Evolutionary conservation across 2,329 filamentous ascomycete genomes (phyloP).

Genomic region (Fusarium burgessii): DNA sequence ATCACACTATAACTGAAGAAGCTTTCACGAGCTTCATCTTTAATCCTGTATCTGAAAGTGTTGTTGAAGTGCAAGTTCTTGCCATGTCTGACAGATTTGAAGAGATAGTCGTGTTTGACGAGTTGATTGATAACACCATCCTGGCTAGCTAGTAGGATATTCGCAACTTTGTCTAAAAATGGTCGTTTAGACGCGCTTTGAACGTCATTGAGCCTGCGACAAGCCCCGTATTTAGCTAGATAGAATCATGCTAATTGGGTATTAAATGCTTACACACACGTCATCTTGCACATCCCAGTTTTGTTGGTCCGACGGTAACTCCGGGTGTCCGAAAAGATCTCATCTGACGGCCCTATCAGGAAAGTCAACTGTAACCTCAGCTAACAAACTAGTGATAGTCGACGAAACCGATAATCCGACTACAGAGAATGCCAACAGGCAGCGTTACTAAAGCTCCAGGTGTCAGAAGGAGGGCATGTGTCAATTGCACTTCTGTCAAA

Average conservation of each 20-base stretch:
- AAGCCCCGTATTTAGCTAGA: background rate
- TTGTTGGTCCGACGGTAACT: slow-evolving; percentile 18
- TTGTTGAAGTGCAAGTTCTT: background rate
- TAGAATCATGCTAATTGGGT: background rate
- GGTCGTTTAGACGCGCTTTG: fast-evolving
- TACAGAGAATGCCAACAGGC: background rate
- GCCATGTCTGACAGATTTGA: background rate
- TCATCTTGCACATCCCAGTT: slow-evolving; percentile 7
- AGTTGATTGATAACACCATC: background rate
- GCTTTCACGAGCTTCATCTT: background rate
- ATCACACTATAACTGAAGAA: background rate
- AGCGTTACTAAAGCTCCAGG: background rate
- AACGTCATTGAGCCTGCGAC: background rate
- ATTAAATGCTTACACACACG: slow-evolving; percentile 5
- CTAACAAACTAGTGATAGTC: background rate
- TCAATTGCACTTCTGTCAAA: slow-evolving; percentile 29
- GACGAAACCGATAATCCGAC: background rate
- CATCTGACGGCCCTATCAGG: background rate
- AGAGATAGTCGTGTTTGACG: background rate
- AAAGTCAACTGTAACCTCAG: background rate
- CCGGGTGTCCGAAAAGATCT: background rate
- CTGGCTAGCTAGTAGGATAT: background rate
- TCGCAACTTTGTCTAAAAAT: background rate
- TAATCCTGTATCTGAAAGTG: background rate
- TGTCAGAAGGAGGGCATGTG: slow-evolving; percentile 26